Base-by-base conservation (phyloP, 192 early-diverging fungal genomes). In the Coemansia asiatica region DNA sequence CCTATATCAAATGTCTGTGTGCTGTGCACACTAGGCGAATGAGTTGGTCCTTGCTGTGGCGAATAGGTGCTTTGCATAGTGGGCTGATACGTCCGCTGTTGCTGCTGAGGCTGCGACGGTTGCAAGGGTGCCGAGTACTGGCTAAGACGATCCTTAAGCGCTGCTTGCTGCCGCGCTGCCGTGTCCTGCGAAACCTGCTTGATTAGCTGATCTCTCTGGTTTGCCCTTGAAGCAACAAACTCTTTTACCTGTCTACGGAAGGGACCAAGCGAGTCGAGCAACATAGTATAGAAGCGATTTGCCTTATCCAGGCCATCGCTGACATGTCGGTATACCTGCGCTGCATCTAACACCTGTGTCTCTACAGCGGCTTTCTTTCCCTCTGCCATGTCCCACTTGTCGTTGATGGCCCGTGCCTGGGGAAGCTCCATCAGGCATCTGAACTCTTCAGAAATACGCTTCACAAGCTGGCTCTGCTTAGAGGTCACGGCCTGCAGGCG, bases 371-470 rank as follows among this genome's bases (percentile, higher is more conserved):
- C 83, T 79, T 87, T 85, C 60, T 90, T 83, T 49, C 72, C 68
- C 56, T 93, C 90, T 4, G 86, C 85, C 6, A 68, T 70, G 21
- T 90, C 91, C 87, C 90, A 91, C 46, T 76, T 80, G 57, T 83
- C 81, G 64, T 89, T 89, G 29, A 93, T 83, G 15, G 83, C 66
- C 48, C 83, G 85, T 4, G 86, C 88, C 29, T 89, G 87, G 9
- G 89, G 85, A 16, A 89, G 81, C 66, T 92, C 90, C 84, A 91
- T 89, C 44, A 89, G 71, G 25, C 72, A 79, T 53, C 91, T 87
- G 68, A 91, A 96, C 65, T 91, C 90, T 19, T 83, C 74, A 0
- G 90, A 87, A 8, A 98, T 65, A 38, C 90, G 90, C 66, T 87
- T 85, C 64, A 97, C 80, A 26, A 95, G 69, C 49, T 85, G 83